These are phyloP conservation scores for Agaricales sp. DNA, from an alignment of 1,284 basidiomycete genomes.

Conservation along the genomic window DNA sequence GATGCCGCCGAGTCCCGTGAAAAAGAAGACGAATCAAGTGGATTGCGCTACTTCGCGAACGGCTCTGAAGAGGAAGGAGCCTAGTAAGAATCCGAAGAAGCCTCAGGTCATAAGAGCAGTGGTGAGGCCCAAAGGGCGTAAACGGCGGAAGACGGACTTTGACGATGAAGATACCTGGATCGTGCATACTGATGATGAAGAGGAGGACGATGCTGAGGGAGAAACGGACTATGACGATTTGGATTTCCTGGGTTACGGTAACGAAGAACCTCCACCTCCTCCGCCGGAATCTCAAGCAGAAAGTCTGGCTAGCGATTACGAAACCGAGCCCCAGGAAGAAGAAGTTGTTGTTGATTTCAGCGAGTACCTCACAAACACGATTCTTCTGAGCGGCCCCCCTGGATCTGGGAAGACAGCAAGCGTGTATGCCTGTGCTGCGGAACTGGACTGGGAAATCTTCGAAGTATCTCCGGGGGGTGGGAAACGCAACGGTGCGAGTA, in stretches of 20 bases:
- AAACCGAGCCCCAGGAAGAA: constrained; percentile 3
- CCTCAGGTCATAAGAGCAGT: constrained; percentile 42
- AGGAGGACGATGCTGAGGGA: constrained; percentile 24
- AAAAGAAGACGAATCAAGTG: constrained; percentile 8
- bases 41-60: constrained; percentile 11
- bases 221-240: constrained; percentile 22
- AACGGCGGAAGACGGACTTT: constrained; percentile 36
- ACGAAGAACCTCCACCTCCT: constrained; percentile 7
- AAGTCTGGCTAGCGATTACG: background rate
- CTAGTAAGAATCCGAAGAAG: constrained; percentile 29
- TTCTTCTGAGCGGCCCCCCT: constrained; percentile 74
- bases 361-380: constrained; percentile 66
- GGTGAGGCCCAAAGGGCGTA: constrained; percentile 30
- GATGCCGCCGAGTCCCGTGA: constrained; percentile 4
- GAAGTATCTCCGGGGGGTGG: constrained; percentile 97
- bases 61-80: constrained; percentile 10
- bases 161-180: constrained; percentile 49
- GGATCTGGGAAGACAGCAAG: constrained; percentile 91
- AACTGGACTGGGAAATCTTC: constrained; percentile 93
- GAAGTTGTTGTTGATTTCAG: constrained; percentile 27
- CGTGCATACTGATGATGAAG: constrained; percentile 29
- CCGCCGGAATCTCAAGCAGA: background rate
- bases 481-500: constrained; percentile 68
- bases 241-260: constrained; percentile 15
- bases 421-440: constrained; percentile 87